Evolutionary conservation across 2,329 filamentous ascomycete genomes (phyloP).

Genomic region (Clonostachys byssicola): DNA sequence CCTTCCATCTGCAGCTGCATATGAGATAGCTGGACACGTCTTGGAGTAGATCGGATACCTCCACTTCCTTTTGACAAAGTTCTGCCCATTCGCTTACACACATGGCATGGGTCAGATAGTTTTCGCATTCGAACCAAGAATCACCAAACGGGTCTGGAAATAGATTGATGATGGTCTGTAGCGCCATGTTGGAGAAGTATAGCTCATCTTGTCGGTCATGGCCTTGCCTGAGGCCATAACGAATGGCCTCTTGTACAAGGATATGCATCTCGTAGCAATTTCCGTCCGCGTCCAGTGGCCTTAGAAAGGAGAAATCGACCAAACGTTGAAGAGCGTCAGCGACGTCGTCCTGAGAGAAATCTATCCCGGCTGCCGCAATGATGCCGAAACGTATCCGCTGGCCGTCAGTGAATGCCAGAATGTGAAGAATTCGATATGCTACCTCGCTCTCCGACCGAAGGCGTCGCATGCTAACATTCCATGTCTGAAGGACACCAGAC

Average conservation of each 20-base stretch:
- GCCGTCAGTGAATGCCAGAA: background rate
- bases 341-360: background rate
- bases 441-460: background rate
- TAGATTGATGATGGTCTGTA: too few species aligned
- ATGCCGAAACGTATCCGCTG: background rate
- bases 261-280: constrained; percentile 21
- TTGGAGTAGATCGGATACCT: too few species aligned
- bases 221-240: constrained; percentile 4
- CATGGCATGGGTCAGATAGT: too few species aligned
- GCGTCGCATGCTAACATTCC: background rate
- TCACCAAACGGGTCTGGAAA: too few species aligned
- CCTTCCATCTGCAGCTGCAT: too few species aligned
- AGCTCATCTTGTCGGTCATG: too few species aligned
- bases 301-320: constrained; percentile 22
- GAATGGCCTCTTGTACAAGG: constrained; percentile 19
- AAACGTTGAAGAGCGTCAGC: background rate
- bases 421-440: background rate
- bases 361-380: background rate
- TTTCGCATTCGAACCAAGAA: too few species aligned
- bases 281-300: constrained; percentile 1
- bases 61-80: too few species aligned
- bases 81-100: too few species aligned
- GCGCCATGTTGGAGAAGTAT: too few species aligned
- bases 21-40: too few species aligned
- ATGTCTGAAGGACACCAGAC: background rate